Conservation (phyloP, 495 filamentous ascomycete species). For the Trichoderma asperelloides region DNA sequence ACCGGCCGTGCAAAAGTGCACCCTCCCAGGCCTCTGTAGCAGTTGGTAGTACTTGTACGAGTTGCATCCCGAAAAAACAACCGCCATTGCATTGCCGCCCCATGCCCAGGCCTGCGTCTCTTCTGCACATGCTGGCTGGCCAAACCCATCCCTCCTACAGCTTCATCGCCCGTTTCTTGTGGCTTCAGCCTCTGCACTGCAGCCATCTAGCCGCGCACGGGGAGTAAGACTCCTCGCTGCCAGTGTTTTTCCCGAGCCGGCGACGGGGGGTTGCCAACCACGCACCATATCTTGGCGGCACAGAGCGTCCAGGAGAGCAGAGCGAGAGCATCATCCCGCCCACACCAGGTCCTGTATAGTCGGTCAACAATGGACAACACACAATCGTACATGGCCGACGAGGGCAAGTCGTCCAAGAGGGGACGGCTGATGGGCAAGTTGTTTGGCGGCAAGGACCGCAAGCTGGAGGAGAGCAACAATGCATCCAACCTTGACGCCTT, state of each 20-base stretch:
- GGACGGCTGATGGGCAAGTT: constrained; percentile 42
- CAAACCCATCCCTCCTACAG: neutral
- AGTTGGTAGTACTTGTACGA: neutral
- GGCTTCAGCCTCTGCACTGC: neutral
- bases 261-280: neutral
- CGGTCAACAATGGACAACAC: constrained; percentile 36
- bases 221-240: constrained; percentile 1
- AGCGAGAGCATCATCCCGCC: neutral
- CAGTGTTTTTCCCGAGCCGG: constrained; percentile 6
- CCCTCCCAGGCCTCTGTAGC: neutral
- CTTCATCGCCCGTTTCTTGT: neutral
- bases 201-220: neutral
- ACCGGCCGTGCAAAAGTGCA: no score
- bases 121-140: constrained; percentile 3
- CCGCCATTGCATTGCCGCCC: neutral
- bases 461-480: constrained; percentile 28
- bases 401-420: constrained; percentile 28
- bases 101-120: neutral
- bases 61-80: neutral
- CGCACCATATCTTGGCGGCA: neutral
- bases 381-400: constrained; percentile 23
- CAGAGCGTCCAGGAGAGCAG: neutral
- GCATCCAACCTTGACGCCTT: constrained; percentile 40
- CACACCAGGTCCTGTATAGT: neutral
- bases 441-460: constrained; percentile 33